Base-by-base conservation (phyloP, 139 green algal genomes). In the Volvox africanus region DNA sequence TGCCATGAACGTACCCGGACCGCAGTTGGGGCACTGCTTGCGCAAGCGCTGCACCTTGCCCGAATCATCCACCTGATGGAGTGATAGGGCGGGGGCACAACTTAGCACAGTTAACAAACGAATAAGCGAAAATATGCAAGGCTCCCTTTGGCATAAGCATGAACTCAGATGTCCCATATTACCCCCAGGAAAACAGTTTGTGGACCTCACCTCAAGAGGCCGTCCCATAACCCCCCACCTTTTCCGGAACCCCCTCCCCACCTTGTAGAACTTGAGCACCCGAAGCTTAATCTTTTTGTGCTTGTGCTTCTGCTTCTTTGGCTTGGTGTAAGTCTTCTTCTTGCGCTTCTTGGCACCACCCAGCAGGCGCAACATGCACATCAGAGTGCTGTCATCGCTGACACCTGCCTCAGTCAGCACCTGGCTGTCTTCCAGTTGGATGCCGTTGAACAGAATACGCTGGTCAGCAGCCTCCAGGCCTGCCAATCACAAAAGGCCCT, bases 311-410 rank as follows among this genome's bases (percentile, higher is more conserved):
- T 97, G 93, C 98, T 99, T 99, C 97, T 99, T 99, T 92, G 98
- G 98, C 97, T 99, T 99, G 95, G 98, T 99, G 97, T 99, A 99
- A 32, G 95, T 98, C 97, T 99, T 99, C 96, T 99, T 99, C 96
- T 99, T 99, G 92, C 98, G 94, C 97, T 99, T 99, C 97, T 99
- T 99, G 90, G 93, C 98, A 94, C 98, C 98, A 95, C 98, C 98
- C 78, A 98, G 94, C 93, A 99, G 96, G 78, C 98, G 94, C 61
- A 98, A 91, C 89, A 98, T 93, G 76, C 96, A 91, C 92, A 99
- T 96, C 73, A 99, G 93, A 26, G 96, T 97, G 76, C 92, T 94
- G 82, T 97, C 96, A 73, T 99, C 97, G 69, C 95, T 91, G 16
- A 99, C 97, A 76, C 97, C 98, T 83, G 91, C 95, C 61, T 94